Evolutionary conservation across 73 alveolate species (phyloP).

Genomic region (Symbiodinium natans): DNA sequence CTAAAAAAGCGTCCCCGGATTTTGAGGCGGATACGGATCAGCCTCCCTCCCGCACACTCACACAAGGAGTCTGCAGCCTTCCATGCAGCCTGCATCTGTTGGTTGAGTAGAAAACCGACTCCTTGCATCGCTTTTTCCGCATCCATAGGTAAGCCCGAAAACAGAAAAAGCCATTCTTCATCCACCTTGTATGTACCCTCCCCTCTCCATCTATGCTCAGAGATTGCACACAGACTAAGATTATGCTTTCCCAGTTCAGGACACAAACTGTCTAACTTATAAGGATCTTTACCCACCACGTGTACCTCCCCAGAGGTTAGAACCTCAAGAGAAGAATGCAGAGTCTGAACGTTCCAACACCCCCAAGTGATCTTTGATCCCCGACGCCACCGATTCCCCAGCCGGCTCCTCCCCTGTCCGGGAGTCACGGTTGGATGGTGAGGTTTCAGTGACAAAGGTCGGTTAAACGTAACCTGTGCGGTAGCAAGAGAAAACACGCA

Average conservation of each 20-base stretch:
- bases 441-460: too few species aligned
- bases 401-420: too few species aligned
- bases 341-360: too few species aligned
- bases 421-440: too few species aligned
- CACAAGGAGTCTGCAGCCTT: neutral
- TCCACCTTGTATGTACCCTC: neutral
- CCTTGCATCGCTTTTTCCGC: slow-evolving; percentile 17
- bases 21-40: neutral
- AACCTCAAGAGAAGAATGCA: too few species aligned
- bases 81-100: neutral
- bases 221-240: neutral
- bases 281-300: neutral
- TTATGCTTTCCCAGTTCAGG: neutral
- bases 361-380: too few species aligned
- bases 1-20: neutral
- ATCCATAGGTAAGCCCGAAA: neutral
- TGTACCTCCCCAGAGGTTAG: neutral
- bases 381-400: too few species aligned
- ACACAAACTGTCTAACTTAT: neutral
- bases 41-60: neutral
- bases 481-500: too few species aligned
- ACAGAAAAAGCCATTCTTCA: neutral
- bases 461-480: too few species aligned
- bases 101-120: neutral
- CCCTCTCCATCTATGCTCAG: slow-evolving; percentile 54